These are phyloP conservation scores for Solanum lycopersicoides DNA, from an alignment of 257 asterid genomes.

Conservation along the genomic window DNA sequence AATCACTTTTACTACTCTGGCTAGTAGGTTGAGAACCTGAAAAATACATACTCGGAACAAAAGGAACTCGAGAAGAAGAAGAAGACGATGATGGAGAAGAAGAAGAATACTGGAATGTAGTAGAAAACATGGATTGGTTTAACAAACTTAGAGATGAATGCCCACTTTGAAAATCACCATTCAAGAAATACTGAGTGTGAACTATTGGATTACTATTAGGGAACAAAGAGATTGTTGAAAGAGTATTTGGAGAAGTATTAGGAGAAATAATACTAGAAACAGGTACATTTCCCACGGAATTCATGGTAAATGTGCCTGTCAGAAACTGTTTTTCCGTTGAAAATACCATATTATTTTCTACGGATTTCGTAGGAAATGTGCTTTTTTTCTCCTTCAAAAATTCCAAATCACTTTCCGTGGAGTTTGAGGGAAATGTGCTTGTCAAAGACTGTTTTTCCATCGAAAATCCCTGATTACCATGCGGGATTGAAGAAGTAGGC, in stretches of 20 bases:
- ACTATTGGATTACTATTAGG: constrained; percentile 3
- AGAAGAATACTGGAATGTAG: background rate
- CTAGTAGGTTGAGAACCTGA: background rate
- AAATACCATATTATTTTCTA: background rate
- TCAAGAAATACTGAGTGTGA: background rate
- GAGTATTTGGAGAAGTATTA: background rate
- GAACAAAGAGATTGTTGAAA: background rate
- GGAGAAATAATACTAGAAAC: background rate
- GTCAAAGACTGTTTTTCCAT: background rate
- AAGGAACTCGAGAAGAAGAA: background rate
- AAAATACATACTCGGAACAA: background rate
- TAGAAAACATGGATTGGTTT: background rate
- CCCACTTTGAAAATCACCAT: background rate
- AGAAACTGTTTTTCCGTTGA: background rate
- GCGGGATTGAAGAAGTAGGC: background rate
- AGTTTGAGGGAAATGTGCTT: background rate
- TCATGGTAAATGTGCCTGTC: background rate
- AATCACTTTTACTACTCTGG: background rate
- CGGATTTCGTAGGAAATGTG: background rate
- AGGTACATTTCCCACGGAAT: background rate
- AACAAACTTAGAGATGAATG: background rate
- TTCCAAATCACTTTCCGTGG: background rate
- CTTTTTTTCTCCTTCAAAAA: background rate
- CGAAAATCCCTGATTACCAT: background rate
- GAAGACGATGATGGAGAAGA: background rate